Percentiles rank a stretch among this genome's conserved stretches.
Conservation (phyloP, 805 yeast genomes). For the Monosporozyma siamensis region DNA sequence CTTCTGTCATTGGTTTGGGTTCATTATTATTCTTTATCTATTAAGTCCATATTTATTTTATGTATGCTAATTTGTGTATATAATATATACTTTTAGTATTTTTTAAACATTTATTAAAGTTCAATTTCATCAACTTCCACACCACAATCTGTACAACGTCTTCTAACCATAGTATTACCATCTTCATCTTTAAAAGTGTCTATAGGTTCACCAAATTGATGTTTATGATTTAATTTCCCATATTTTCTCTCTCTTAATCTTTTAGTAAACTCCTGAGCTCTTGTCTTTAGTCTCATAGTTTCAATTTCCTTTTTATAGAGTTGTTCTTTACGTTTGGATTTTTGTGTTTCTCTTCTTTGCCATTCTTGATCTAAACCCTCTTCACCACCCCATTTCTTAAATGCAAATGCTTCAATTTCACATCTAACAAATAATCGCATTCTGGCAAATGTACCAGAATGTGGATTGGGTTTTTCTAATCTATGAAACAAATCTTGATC, state of each 20-base stretch:
- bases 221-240: constrained; percentile 52
- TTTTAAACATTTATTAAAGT: constrained; percentile 19
- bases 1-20: constrained; percentile 22
- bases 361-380: constrained; percentile 90
- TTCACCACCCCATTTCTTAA: constrained; percentile 88
- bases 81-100: neutral
- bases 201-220: constrained; percentile 59
- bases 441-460: constrained; percentile 74
- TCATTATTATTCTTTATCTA: constrained; percentile 20
- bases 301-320: constrained; percentile 66
- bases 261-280: constrained; percentile 85
- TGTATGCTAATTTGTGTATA: neutral
- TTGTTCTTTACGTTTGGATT: constrained; percentile 65
- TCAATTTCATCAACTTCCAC: constrained; percentile 72
- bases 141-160: constrained; percentile 75
- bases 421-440: constrained; percentile 88
- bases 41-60: constrained; percentile 4
- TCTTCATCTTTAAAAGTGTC: constrained; percentile 33
- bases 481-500: constrained; percentile 62
- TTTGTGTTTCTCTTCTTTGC: constrained; percentile 68
- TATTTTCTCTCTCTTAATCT: constrained; percentile 51
- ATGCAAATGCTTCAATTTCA: constrained; percentile 90
- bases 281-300: constrained; percentile 83
- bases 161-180: constrained; percentile 35
- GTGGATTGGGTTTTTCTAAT: constrained; percentile 89